Base-by-base conservation (phyloP, 1,284 basidiomycete genomes). In the Pulveroboletus sp. region DNA sequence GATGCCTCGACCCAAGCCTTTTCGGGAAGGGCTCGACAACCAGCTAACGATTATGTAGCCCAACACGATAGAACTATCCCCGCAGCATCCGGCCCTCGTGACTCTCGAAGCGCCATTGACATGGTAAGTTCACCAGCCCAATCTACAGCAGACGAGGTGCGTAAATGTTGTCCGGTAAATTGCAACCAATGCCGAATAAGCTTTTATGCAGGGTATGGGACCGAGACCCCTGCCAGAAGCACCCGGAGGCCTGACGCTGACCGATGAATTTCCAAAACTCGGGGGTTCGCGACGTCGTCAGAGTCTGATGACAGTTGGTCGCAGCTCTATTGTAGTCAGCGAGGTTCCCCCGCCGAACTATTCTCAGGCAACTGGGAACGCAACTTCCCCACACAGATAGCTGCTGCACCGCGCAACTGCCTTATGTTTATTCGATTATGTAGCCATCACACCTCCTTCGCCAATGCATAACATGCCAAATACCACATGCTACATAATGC, bases 341-440 rank as follows among this genome's bases (percentile, higher is more conserved):
- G 67, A 70, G 20, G 48, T 39, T 26, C 63, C 70, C 9, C 67
- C 64, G 7, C 62, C 70, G 1, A 57, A 71, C 44, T 69, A 69
- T 42, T 52, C 15, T 22, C 70, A 71, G 45, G 68, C 57, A 9
- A 60, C 39, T 28, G 53, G 53, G 36, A 51, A 51, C 17, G 25
- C 7, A 1, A 35, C 24, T 22, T 17, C 33, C 10, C 1, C n/a
- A 20, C 38, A 29, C 2, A 17, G 7, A 36, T 55, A 9, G 36
- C 26, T 5, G n/a, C 25, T 26, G 17, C 12, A 18, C 22, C 17
- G 12, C 10, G 25, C 9, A 4, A 25, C 12, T 7, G 20, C 28
- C 33, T 36, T 29, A 20, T 12, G 2, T 17, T 15, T 11, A n/a
- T 47, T n/a, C 22, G n/a, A n/a, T n/a, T n/a, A 20, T 47, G 10